These are phyloP conservation scores for Pseudogymnoascus sp. DNA, from an alignment of 2,329 filamentous ascomycete genomes.

Conservation along the genomic window DNA sequence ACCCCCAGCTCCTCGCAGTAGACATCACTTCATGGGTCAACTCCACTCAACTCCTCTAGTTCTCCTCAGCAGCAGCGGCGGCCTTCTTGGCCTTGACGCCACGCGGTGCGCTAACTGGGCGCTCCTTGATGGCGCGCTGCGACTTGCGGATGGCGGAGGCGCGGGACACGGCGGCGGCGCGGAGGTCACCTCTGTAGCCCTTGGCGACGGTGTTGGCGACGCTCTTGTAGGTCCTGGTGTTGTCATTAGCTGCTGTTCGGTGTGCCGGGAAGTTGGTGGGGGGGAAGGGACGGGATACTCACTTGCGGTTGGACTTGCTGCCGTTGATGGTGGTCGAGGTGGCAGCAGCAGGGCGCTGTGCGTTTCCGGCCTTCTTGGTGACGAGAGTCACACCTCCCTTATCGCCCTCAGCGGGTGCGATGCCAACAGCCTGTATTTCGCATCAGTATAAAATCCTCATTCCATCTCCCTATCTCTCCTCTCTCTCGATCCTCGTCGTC, in stretches of 20 bases:
- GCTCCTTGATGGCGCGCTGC: slow-evolving; percentile 70
- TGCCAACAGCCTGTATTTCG: slow-evolving; percentile 58
- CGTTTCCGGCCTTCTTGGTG: slow-evolving; percentile 71
- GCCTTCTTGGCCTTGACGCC: slow-evolving; percentile 74
- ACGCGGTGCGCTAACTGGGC: slow-evolving; percentile 64
- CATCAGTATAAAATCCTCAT: slow-evolving; percentile 17
- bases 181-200: slow-evolving; percentile 78
- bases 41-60: slow-evolving; percentile 19
- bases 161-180: slow-evolving; percentile 70
- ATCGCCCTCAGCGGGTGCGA: slow-evolving; percentile 53
- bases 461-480: slow-evolving; percentile 11
- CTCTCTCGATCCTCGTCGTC: not conserved
- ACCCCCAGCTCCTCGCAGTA: not conserved
- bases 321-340: slow-evolving; percentile 61
- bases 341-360: slow-evolving; percentile 64
- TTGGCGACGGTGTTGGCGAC: slow-evolving; percentile 77
- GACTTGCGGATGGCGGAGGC: slow-evolving; percentile 75
- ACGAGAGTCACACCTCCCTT: slow-evolving; percentile 72
- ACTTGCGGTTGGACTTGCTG: slow-evolving; percentile 73
- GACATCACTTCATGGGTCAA: not conserved
- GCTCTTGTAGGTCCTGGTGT: slow-evolving; percentile 70
- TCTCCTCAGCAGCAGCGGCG: slow-evolving; percentile 39
- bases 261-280: not conserved
- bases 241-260: not conserved
- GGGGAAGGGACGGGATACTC: slow-evolving; percentile 33